Conservation (phyloP, 371 early-diverging fungal species). For the Mucor velutinosus region DNA sequence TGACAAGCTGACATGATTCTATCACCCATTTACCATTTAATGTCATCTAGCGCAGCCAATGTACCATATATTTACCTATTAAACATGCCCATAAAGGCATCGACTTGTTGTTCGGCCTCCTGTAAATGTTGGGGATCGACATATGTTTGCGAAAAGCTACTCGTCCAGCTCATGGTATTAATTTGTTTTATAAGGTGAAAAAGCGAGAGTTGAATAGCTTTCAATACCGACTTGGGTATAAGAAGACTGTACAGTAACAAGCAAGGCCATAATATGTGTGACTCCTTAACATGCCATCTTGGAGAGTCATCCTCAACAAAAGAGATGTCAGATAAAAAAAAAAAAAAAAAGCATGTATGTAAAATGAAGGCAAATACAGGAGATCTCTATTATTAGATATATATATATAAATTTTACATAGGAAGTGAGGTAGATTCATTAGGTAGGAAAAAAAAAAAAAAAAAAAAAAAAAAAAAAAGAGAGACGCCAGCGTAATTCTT, state of each 20-base stretch:
- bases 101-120: conserved; percentile 79
- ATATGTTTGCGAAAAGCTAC: conserved; percentile 46
- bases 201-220: neutral
- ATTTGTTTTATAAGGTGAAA: neutral
- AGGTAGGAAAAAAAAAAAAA: neutral
- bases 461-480: conserved; percentile 1
- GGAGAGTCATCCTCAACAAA: neutral
- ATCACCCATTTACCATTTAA: neutral
- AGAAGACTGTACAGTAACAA: neutral
- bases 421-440: neutral
- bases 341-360: too few species aligned
- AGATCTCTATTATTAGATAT: conserved; percentile 2
- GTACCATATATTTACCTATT: conserved; percentile 51
- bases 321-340: neutral
- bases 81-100: conserved; percentile 78
- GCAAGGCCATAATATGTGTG: neutral
- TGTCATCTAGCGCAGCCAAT: neutral
- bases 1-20: conserved; percentile 87
- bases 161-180: conserved; percentile 39
- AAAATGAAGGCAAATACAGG: too few species aligned
- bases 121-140: conserved; percentile 69
- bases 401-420: neutral
- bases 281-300: neutral
- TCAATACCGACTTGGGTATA: conserved; percentile 1
- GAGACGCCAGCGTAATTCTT: conserved; percentile 13